Conservation (phyloP, 768 basidiomycete species). For the Trametes elegans region DNA sequence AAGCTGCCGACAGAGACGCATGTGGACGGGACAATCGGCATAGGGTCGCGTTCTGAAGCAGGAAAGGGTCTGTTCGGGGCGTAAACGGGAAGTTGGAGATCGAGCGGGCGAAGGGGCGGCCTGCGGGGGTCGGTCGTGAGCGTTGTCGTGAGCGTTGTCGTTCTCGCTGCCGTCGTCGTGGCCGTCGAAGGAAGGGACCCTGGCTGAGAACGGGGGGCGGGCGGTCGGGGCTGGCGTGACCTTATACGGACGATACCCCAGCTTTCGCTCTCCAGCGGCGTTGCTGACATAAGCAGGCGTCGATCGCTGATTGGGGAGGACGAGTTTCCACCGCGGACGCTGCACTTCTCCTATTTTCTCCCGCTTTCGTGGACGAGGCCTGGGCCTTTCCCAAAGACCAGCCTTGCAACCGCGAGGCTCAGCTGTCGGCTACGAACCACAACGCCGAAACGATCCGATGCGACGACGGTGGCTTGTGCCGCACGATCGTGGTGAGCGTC, state of each 20-base stretch:
- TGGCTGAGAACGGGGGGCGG: conserved; percentile 1
- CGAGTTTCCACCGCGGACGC: neutral
- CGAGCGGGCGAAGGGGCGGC: neutral
- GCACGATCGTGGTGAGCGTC: too few species aligned
- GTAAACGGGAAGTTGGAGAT: neutral
- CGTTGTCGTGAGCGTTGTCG: neutral
- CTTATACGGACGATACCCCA: conserved; percentile 7
- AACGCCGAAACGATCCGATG: neutral
- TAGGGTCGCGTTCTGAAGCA: conserved; percentile 1
- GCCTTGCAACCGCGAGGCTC: neutral
- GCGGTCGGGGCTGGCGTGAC: neutral
- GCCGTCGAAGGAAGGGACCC: neutral
- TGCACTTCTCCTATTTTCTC: neutral
- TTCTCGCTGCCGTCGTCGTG: conserved; percentile 3
- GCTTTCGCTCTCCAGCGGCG: neutral
- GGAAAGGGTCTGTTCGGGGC: neutral
- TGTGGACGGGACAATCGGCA: conserved; percentile 28
- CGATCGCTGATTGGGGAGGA: neutral
- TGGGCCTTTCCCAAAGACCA: neutral
- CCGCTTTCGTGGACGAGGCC: neutral
- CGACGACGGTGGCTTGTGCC: too few species aligned
- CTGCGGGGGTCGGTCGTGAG: neutral
- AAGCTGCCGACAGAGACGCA: conserved; percentile 12
- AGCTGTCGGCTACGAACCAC: neutral
- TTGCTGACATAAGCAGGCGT: neutral